A percentile compares a stretch with the other conserved stretches of the same genome.
These are phyloP conservation scores for Backusella macrospora DNA, from an alignment of 192 early-diverging fungal species.

Conservation along the genomic window DNA sequence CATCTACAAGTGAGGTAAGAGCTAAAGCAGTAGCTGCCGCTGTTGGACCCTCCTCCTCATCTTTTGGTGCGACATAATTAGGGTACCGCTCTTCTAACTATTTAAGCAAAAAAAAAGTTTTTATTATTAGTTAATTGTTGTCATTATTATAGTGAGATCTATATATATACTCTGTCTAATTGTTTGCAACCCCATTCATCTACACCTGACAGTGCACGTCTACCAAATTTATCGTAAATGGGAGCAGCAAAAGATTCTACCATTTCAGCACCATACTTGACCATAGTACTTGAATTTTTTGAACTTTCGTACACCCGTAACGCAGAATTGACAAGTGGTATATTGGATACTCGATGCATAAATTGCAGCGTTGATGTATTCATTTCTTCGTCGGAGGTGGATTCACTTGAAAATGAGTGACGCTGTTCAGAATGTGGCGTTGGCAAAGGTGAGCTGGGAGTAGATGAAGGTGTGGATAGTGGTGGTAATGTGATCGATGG, in stretches of 20 bases:
- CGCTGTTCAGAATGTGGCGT: slow-evolving; percentile 23
- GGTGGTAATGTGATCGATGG: slow-evolving; percentile 18
- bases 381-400: slow-evolving; percentile 10
- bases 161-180: slow-evolving; percentile 12
- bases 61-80: slow-evolving; percentile 31
- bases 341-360: slow-evolving; percentile 74
- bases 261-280: slow-evolving; percentile 74
- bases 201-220: slow-evolving; percentile 20
- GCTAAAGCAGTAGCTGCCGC: slow-evolving; percentile 40
- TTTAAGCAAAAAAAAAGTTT: neutral
- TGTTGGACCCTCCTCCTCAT: slow-evolving; percentile 27
- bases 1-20: slow-evolving; percentile 41
- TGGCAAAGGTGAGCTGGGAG: slow-evolving; percentile 28
- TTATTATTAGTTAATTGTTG: neutral
- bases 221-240: slow-evolving; percentile 70
- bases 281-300: slow-evolving; percentile 60
- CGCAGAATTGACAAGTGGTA: slow-evolving; percentile 80
- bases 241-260: slow-evolving; percentile 80
- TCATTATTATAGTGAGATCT: neutral
- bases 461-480: slow-evolving; percentile 25
- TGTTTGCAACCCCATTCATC: slow-evolving; percentile 18
- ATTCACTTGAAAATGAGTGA: slow-evolving; percentile 28
- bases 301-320: slow-evolving; percentile 76
- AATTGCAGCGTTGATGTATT: slow-evolving; percentile 40
- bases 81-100: slow-evolving; percentile 36